Conservation (phyloP, 2,329 filamentous ascomycete species). For the Colletotrichum kahawae region DNA sequence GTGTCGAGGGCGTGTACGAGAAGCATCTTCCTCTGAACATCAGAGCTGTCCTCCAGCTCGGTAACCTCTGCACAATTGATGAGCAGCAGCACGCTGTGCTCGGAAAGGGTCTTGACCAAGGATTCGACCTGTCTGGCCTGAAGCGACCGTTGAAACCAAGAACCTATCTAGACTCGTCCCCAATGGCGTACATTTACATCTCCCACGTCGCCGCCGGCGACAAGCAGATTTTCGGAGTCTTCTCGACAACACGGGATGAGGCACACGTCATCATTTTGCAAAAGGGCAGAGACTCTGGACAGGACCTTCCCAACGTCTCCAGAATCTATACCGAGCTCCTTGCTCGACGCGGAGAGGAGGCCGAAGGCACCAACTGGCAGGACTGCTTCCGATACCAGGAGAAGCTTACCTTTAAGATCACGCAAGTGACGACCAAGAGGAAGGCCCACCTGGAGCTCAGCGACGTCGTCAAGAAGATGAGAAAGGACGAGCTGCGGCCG, state of each 20-base stretch:
- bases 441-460: conserved; percentile 89
- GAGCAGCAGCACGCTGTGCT: conserved; percentile 88
- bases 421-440: conserved; percentile 85
- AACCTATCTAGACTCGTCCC: conserved; percentile 76
- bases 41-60: conserved; percentile 85
- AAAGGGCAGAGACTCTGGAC: conserved; percentile 74
- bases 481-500: conserved; percentile 81
- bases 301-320: conserved; percentile 88
- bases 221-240: conserved; percentile 89
- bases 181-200: conserved; percentile 85
- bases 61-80: conserved; percentile 92
- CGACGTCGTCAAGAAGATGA: conserved; percentile 88
- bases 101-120: conserved; percentile 89
- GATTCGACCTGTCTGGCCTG: conserved; percentile 84
- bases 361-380: conserved; percentile 74
- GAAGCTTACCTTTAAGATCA: conserved; percentile 82
- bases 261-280: conserved; percentile 91
- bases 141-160: conserved; percentile 67
- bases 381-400: conserved; percentile 88
- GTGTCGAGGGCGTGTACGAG: conserved; percentile 97
- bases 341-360: conserved; percentile 67
- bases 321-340: conserved; percentile 86
- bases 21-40: conserved; percentile 87
- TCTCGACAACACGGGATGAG: conserved; percentile 81
- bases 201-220: conserved; percentile 93